Evolutionary conservation across 371 early-diverging fungal species (phyloP).

Genomic region (Mucor velutinosus): DNA sequence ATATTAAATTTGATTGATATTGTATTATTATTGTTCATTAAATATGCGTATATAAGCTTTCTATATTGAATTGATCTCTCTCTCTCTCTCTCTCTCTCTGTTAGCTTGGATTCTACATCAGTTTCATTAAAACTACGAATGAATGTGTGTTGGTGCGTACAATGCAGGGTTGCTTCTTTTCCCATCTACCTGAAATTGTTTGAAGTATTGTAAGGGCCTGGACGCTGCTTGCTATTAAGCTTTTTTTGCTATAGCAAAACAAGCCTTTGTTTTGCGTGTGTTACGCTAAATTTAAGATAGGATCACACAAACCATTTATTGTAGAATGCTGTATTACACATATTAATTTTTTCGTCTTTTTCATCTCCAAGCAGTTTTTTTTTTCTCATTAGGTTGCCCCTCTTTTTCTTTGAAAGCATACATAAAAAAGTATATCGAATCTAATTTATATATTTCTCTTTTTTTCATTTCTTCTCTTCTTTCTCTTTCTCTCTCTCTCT

Average conservation of each 20-base stretch:
- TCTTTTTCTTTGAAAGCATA: background rate
- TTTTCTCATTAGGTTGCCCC: background rate
- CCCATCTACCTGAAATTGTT: background rate
- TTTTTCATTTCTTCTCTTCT: background rate
- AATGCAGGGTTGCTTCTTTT: background rate
- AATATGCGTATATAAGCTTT: background rate
- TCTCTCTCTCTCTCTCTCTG: background rate
- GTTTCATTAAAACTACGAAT: background rate
- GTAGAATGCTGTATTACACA: slow-evolving; percentile 6
- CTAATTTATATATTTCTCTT: background rate
- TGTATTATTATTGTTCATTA: background rate
- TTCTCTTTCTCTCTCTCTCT: background rate
- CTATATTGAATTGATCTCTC: background rate
- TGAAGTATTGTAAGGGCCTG: background rate
- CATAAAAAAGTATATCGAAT: background rate
- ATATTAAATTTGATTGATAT: background rate
- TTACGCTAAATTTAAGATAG: background rate
- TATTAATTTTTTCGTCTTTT: background rate
- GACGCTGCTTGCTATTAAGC: background rate
- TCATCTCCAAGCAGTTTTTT: background rate
- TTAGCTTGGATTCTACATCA: background rate
- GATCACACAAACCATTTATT: background rate
- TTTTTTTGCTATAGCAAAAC: background rate
- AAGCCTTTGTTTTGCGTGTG: background rate
- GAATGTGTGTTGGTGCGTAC: background rate